These are phyloP conservation scores for Crithidia fasciculata DNA, from an alignment of 208 protist genomes.

Conservation along the genomic window DNA sequence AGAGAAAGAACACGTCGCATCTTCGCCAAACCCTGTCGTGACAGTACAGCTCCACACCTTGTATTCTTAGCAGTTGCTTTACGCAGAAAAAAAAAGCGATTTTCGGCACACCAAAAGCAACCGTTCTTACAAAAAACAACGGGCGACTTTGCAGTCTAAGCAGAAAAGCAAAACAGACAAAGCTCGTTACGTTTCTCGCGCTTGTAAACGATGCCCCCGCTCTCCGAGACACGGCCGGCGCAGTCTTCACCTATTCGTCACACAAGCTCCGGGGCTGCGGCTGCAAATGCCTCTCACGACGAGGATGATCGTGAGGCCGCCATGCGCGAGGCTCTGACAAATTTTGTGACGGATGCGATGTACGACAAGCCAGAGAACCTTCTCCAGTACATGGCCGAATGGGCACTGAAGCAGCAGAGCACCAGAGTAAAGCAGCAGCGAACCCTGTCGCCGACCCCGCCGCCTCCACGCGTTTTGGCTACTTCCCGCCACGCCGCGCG, in stretches of 20 bases:
- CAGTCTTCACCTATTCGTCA: background rate
- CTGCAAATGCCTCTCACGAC: background rate
- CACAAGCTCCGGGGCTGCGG: background rate
- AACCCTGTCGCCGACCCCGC: background rate
- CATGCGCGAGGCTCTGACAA: slow-evolving; percentile 19
- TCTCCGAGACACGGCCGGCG: background rate
- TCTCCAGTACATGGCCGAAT: slow-evolving; percentile 46
- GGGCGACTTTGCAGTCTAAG: no score
- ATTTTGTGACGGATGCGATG: slow-evolving; percentile 35
- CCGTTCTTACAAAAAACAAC: background rate
- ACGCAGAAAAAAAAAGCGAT: no score
- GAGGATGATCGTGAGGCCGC: background rate
- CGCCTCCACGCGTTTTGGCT: background rate
- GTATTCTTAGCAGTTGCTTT: no score
- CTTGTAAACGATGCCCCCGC: background rate
- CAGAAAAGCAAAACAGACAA: no score
- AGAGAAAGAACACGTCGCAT: no score
- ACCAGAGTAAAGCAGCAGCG: background rate
- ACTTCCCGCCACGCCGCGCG: background rate
- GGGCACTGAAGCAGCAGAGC: slow-evolving; percentile 38
- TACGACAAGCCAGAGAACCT: slow-evolving; percentile 47
- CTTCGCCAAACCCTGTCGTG: no score
- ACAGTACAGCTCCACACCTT: no score
- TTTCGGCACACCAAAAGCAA: no score
- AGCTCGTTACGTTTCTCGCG: no score